Percentiles rank a stretch among this genome's conserved stretches.
phyloP scores from a whole-genome alignment of 1,284 basidiomycete genomes.

The Kalmanozyma brasiliensis region DNA sequence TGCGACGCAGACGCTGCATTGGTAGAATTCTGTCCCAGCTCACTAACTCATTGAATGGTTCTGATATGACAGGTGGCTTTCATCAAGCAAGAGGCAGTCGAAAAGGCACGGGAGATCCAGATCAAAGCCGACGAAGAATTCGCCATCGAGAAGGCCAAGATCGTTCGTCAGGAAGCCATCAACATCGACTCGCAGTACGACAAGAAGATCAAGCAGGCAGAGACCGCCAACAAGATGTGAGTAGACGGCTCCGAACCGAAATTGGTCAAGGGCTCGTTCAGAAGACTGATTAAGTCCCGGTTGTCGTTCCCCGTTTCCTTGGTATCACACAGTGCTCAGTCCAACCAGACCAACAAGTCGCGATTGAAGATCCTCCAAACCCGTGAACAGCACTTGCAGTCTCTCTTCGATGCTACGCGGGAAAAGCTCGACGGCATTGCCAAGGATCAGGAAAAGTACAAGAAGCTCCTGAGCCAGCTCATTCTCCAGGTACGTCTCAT shows the following conservation, averaged over 20 bases:
- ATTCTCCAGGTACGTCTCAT: slow-evolving; percentile 77
- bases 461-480: slow-evolving; percentile 68
- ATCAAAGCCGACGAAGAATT: slow-evolving; percentile 68
- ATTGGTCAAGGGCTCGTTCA: too few species aligned
- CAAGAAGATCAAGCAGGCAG: slow-evolving; percentile 67
- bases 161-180: slow-evolving; percentile 65
- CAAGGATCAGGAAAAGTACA: slow-evolving; percentile 74
- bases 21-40: not conserved
- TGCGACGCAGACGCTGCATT: too few species aligned
- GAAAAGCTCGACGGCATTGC: slow-evolving; percentile 76
- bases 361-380: slow-evolving; percentile 89
- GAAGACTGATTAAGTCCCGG: too few species aligned
- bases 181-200: slow-evolving; percentile 63
- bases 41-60: not conserved
- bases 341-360: slow-evolving; percentile 92
- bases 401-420: slow-evolving; percentile 83
- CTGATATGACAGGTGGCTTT: slow-evolving; percentile 56
- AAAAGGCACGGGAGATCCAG: slow-evolving; percentile 68
- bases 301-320: not conserved
- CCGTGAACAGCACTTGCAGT: slow-evolving; percentile 90
- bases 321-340: slow-evolving; percentile 78
- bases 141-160: slow-evolving; percentile 67
- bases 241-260: too few species aligned
- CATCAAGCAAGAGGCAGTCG: slow-evolving; percentile 67
- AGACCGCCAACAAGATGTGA: slow-evolving; percentile 65